Conservation (phyloP, 441 rosid genomes). For the Melastoma candidum region DNA sequence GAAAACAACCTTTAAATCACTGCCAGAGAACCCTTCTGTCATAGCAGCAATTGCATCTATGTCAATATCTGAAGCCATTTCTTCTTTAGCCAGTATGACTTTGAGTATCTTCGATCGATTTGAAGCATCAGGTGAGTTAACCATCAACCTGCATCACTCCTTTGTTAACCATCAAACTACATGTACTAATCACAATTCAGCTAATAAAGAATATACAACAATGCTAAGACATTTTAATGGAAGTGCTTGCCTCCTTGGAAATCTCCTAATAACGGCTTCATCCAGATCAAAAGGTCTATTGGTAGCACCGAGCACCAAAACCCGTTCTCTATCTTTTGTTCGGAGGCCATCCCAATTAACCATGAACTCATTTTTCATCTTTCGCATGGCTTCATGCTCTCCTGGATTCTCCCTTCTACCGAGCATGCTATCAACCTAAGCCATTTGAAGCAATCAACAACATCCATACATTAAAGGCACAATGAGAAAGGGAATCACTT, state of each 20-base stretch:
- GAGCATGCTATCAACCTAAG: conserved; percentile 93
- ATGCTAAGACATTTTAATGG: neutral
- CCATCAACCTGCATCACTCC: conserved; percentile 75
- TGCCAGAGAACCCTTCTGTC: conserved; percentile 98
- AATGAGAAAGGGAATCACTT: neutral
- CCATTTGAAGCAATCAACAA: conserved; percentile 3
- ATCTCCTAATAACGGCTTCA: conserved; percentile 98
- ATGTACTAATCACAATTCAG: too few species aligned
- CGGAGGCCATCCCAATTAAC: conserved; percentile 98
- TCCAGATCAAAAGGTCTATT: conserved; percentile 98
- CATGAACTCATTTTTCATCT: conserved; percentile 99
- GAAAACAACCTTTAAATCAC: conserved; percentile 76
- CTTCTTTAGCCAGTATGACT: conserved; percentile 88
- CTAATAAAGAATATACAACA: neutral
- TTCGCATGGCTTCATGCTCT: conserved; percentile 99
- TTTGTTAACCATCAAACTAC: neutral
- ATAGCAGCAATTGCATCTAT: conserved; percentile 78
- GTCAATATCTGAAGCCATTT: conserved; percentile 57
- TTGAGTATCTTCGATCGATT: conserved; percentile 75
- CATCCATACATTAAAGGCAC: neutral
- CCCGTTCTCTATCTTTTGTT: conserved; percentile 93
- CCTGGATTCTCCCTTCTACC: conserved; percentile 99
- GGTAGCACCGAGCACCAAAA: conserved; percentile 93
- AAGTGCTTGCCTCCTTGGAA: conserved; percentile 67
- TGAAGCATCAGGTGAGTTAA: conserved; percentile 79